phyloP scores from a whole-genome alignment of 805 yeast species.

The Schwanniomyces occidentalis region DNA sequence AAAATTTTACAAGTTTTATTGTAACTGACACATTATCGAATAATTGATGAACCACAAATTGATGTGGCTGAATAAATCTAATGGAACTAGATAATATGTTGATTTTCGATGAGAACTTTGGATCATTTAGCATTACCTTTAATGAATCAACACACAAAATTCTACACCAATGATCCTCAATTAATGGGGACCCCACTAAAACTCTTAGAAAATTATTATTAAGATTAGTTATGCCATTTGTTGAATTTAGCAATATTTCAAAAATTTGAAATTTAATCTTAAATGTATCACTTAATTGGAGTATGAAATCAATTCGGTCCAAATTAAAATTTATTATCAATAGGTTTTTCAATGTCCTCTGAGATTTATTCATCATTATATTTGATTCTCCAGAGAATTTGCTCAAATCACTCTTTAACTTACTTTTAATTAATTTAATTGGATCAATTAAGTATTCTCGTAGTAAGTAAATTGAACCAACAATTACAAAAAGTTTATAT shows the following conservation, averaged over 20 bases:
- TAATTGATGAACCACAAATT: constrained; percentile 35
- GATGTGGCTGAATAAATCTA: constrained; percentile 38
- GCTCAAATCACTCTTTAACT: constrained; percentile 22
- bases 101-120: constrained; percentile 15
- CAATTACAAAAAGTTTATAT: constrained; percentile 28
- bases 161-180: constrained; percentile 50
- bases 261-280: constrained; percentile 48
- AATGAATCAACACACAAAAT: constrained; percentile 41
- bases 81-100: constrained; percentile 25
- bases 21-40: constrained; percentile 40
- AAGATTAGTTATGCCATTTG: constrained; percentile 11
- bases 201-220: constrained; percentile 34
- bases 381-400: constrained; percentile 9
- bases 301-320: constrained; percentile 17
- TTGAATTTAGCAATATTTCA: constrained; percentile 8
- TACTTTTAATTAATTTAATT: constrained; percentile 19
- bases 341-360: neutral
- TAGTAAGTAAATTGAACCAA: constrained; percentile 35
- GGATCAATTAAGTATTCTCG: constrained; percentile 32
- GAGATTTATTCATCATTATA: constrained; percentile 1
- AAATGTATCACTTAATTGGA: constrained; percentile 49
- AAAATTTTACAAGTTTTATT: constrained; percentile 33
- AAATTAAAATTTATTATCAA: neutral
- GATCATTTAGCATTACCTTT: constrained; percentile 11
- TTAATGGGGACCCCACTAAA: constrained; percentile 54